phyloP scores from a whole-genome alignment of 129 eudicot genomes.

The Flaveria trinervia region DNA sequence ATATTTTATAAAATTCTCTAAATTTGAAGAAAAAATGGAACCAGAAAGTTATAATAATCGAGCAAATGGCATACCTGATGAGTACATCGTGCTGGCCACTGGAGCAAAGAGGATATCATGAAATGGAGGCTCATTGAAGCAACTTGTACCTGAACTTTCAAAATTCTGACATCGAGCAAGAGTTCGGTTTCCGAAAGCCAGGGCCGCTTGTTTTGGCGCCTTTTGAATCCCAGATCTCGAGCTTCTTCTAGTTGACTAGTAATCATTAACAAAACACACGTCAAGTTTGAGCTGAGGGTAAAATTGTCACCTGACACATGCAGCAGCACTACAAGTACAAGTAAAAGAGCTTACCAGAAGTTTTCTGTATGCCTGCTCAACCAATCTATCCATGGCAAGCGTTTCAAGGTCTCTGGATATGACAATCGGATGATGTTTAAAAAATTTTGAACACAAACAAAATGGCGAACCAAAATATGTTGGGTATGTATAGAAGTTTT shows the following conservation, averaged over 20 bases:
- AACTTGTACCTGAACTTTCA: conserved; percentile 64
- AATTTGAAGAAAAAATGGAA: neutral
- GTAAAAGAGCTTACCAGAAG: conserved; percentile 51
- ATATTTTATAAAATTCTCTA: conserved; percentile 6
- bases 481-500: conserved; percentile 15
- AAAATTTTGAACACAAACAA: conserved; percentile 3
- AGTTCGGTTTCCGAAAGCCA: conserved; percentile 70
- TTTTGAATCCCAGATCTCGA: conserved; percentile 55
- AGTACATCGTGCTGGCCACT: conserved; percentile 31
- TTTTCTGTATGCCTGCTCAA: conserved; percentile 72
- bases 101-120: conserved; percentile 62
- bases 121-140: conserved; percentile 66
- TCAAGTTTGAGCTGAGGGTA: neutral
- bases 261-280: conserved; percentile 15
- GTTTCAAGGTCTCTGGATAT: conserved; percentile 68
- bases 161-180: conserved; percentile 59
- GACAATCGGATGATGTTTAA: conserved; percentile 23
- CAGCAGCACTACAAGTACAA: neutral
- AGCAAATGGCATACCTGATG: conserved; percentile 32
- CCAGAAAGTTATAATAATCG: neutral
- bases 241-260: conserved; percentile 66
- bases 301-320: neutral
- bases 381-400: conserved; percentile 71
- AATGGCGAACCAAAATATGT: neutral
- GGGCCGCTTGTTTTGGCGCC: conserved; percentile 65